Evolutionary conservation across 208 protist genomes (phyloP).

Genomic region (Trypanosoma vivax): DNA sequence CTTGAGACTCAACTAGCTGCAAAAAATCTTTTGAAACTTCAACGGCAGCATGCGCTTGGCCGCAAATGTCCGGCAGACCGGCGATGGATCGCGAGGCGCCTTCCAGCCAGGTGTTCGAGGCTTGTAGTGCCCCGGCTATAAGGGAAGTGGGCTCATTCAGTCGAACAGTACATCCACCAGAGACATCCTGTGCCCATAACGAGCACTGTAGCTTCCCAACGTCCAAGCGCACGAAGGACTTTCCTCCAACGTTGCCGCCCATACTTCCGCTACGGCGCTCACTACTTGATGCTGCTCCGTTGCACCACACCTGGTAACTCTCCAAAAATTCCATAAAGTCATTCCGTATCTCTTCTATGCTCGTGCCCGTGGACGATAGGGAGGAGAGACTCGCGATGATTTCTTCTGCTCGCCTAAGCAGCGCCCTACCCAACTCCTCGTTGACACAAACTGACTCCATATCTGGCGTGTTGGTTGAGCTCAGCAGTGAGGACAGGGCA

Average conservation of each 20-base stretch:
- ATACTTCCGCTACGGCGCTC: constrained; percentile 9
- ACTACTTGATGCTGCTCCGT: not conserved
- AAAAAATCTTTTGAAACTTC: no score
- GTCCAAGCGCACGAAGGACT: not conserved
- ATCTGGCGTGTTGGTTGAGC: not conserved
- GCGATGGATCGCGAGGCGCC: not conserved
- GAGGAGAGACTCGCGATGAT: constrained; percentile 1
- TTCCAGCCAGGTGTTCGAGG: not conserved
- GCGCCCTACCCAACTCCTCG: not conserved
- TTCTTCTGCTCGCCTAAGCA: constrained; percentile 9
- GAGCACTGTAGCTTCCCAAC: constrained; percentile 6
- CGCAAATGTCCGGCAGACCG: no score
- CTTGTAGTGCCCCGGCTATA: constrained; percentile 29
- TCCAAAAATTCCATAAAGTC: constrained; percentile 5
- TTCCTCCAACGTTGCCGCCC: no score
- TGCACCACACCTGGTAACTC: constrained; percentile 15
- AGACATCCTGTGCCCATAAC: constrained; percentile 9
- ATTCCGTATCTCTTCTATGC: not conserved
- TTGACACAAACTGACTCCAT: not conserved
- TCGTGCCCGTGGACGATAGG: not conserved
- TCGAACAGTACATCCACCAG: constrained; percentile 17
- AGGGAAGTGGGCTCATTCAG: constrained; percentile 47
- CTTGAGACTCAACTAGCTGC: not conserved
- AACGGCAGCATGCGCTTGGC: no score
- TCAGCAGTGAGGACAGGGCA: not conserved